These are phyloP conservation scores for Marchantia polymorpha DNA, from an alignment of 225 moss, liverwort and hornwort genomes.

Conservation along the genomic window DNA sequence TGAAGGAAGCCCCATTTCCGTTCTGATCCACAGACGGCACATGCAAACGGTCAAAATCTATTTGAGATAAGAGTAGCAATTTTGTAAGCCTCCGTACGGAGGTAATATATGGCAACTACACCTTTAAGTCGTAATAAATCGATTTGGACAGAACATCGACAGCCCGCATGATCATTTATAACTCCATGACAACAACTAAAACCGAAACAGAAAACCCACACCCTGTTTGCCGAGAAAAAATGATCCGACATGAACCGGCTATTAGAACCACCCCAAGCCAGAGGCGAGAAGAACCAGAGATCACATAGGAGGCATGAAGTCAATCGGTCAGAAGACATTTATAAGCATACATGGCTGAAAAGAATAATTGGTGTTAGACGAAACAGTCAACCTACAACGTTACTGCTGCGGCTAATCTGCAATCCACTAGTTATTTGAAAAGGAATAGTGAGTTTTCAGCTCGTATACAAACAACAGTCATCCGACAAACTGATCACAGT, in stretches of 20 bases:
- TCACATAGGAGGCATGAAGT: no score
- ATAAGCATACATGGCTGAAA: no score
- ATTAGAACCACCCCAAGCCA: no score
- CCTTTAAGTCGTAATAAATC: no score
- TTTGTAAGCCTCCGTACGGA: neutral
- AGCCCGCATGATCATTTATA: neutral
- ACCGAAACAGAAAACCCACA: neutral
- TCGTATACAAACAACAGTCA: neutral
- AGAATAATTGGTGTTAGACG: no score
- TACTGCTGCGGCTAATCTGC: no score
- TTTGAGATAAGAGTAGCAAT: no score
- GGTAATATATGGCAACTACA: neutral
- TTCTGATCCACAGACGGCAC: conserved; percentile 38
- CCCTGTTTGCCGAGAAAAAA: neutral
- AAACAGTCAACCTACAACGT: no score
- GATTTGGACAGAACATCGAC: neutral
- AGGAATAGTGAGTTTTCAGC: neutral
- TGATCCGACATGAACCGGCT: neutral
- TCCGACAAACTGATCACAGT: neutral
- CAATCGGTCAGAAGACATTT: no score
- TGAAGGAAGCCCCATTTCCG: conserved; percentile 62
- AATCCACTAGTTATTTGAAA: neutral
- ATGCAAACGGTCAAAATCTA: neutral
- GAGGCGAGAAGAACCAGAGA: no score
- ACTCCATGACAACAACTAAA: neutral